phyloP scores from a whole-genome alignment of 2,329 filamentous ascomycete species.

The Aspergillus puulaauensis region DNA sequence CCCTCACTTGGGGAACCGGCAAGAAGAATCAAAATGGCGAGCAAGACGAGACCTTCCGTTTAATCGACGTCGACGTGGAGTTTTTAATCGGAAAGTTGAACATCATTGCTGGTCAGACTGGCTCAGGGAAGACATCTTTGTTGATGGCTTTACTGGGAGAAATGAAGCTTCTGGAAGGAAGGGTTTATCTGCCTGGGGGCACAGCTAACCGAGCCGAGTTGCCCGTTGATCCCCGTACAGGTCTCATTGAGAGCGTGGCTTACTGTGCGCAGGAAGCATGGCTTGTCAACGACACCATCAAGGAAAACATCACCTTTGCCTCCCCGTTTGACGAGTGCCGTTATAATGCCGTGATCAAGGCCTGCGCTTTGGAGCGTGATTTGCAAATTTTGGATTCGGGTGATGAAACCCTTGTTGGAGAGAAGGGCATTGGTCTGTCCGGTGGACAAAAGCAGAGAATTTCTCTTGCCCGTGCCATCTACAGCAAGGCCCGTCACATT shows the following conservation, averaged over 20 bases:
- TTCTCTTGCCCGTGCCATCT: slow-evolving; percentile 93
- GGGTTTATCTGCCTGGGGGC: slow-evolving; percentile 81
- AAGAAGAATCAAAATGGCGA: slow-evolving; percentile 56
- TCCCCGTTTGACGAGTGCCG: slow-evolving; percentile 75
- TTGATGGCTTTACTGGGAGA: slow-evolving; percentile 95
- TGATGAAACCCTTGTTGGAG: slow-evolving; percentile 90
- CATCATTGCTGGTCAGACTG: slow-evolving; percentile 88
- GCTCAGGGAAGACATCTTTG: slow-evolving; percentile 91
- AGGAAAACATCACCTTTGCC: slow-evolving; percentile 92
- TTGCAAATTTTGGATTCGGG: slow-evolving; percentile 89
- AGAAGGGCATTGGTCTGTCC: slow-evolving; percentile 95
- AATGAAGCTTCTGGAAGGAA: slow-evolving; percentile 82
- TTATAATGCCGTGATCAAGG: slow-evolving; percentile 84
- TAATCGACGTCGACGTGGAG: slow-evolving; percentile 78
- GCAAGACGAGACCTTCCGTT: slow-evolving; percentile 68
- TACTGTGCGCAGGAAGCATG: slow-evolving; percentile 97
- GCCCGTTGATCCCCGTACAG: slow-evolving; percentile 75
- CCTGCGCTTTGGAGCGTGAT: slow-evolving; percentile 88
- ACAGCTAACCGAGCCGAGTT: slow-evolving; percentile 78
- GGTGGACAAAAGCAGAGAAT: slow-evolving; percentile 98
- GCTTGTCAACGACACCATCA: slow-evolving; percentile 94
- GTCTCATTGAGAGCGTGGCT: slow-evolving; percentile 85
- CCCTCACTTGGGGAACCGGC: slow-evolving; percentile 78
- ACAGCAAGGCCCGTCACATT: slow-evolving; percentile 87
- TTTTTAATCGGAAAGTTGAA: slow-evolving; percentile 87